These are phyloP conservation scores for Sodiomyces alkalinus DNA, from an alignment of 2,329 filamentous ascomycete genomes.

Conservation along the genomic window DNA sequence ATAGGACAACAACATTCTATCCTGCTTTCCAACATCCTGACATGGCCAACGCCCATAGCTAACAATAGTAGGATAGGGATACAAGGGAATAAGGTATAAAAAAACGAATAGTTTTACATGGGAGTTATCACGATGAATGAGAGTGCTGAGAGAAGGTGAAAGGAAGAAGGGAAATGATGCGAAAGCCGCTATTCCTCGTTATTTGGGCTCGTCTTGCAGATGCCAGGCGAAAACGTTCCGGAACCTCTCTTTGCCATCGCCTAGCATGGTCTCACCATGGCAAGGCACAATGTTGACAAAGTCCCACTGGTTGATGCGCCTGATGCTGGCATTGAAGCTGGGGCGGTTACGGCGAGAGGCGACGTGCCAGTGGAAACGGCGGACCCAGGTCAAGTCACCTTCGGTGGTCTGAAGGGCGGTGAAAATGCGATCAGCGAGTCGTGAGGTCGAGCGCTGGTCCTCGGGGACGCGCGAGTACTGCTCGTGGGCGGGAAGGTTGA, in stretches of 20 bases:
- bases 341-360: conserved; percentile 42
- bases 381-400: conserved; percentile 57
- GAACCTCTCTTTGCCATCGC: conserved; percentile 58
- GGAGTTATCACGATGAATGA: too few relatives aligned
- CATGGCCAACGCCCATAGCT: too few relatives aligned
- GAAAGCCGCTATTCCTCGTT: too few relatives aligned
- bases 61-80: too few relatives aligned
- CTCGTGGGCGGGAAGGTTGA: conserved; percentile 78
- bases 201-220: conserved; percentile 27
- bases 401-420: conserved; percentile 39
- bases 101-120: too few relatives aligned
- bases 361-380: conserved; percentile 70
- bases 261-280: conserved; percentile 80
- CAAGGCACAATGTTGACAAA: conserved; percentile 80
- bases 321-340: conserved; percentile 55
- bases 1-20: too few relatives aligned
- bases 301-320: conserved; percentile 62
- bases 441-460: conserved; percentile 19
- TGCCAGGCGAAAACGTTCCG: conserved; percentile 74
- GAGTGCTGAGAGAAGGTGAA: not conserved
- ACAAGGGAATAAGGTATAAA: too few relatives aligned
- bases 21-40: too few relatives aligned
- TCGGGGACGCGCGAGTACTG: conserved; percentile 55
- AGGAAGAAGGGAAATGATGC: not conserved
- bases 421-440: conserved; percentile 17